A percentile compares a stretch with the other conserved stretches of the same genome.
phyloP scores from a whole-genome alignment of 2,329 filamentous ascomycete genomes.

The Aaosphaeria arxii region DNA sequence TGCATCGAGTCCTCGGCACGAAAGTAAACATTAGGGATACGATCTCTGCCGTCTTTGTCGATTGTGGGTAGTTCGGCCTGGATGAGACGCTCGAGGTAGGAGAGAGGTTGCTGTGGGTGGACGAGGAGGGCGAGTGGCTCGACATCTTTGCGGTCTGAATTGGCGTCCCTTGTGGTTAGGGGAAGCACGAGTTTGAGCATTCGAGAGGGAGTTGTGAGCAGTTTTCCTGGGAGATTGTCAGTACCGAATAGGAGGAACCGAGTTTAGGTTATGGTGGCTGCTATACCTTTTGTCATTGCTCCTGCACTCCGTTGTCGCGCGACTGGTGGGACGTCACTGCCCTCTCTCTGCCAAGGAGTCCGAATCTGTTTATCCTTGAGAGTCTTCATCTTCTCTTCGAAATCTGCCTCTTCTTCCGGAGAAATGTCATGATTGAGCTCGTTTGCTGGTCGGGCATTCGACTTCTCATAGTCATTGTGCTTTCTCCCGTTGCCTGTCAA shows the following conservation, averaged over 20 bases:
- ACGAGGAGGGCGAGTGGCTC: slow-evolving; percentile 82
- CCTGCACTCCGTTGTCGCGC: slow-evolving; percentile 49
- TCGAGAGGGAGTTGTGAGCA: slow-evolving; percentile 75
- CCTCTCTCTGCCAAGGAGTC: slow-evolving; percentile 65
- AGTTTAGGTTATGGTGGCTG: too few relatives aligned
- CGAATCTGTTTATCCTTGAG: slow-evolving; percentile 57
- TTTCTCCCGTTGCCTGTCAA: slow-evolving; percentile 12
- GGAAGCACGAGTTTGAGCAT: slow-evolving; percentile 80
- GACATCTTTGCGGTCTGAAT: slow-evolving; percentile 64
- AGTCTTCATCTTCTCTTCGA: slow-evolving; percentile 39
- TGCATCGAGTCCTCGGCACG: slow-evolving; percentile 72
- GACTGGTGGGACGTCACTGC: slow-evolving; percentile 58
- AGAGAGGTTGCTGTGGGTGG: slow-evolving; percentile 86
- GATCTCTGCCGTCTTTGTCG: slow-evolving; percentile 61
- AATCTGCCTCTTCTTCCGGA: slow-evolving; percentile 46
- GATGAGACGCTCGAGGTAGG: slow-evolving; percentile 83
- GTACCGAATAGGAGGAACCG: too few relatives aligned
- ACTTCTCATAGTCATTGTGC: slow-evolving; percentile 21
- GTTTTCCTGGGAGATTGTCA: slow-evolving; percentile 55
- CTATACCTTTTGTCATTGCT: slow-evolving; percentile 62
- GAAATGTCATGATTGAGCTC: slow-evolving; percentile 45
- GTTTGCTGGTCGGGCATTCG: slow-evolving; percentile 35
- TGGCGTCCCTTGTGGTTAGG: slow-evolving; percentile 60
- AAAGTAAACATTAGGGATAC: slow-evolving; percentile 73
- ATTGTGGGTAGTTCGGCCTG: slow-evolving; percentile 80